These are phyloP conservation scores for Elongisporangium undulatum DNA, from an alignment of 352 stramenopile genomes.

Conservation along the genomic window DNA sequence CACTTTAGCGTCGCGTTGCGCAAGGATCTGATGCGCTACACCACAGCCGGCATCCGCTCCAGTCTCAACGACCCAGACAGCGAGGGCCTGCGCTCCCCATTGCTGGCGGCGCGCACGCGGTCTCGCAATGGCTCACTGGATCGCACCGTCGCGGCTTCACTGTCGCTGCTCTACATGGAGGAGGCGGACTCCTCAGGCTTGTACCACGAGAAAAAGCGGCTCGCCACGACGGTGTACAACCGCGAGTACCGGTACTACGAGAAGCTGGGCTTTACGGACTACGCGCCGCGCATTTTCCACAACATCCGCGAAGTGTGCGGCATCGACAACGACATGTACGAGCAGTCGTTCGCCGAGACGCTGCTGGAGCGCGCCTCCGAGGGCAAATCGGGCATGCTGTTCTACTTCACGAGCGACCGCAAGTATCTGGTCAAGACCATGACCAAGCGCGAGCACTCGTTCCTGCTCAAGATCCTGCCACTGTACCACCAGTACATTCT, in stretches of 20 bases:
- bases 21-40: constrained; percentile 86
- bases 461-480: constrained; percentile 74
- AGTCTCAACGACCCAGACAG: constrained; percentile 59
- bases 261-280: constrained; percentile 86
- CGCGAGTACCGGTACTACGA: constrained; percentile 81
- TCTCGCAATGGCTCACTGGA: constrained; percentile 34
- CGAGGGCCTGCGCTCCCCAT: constrained; percentile 38
- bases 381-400: constrained; percentile 85
- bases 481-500: constrained; percentile 85
- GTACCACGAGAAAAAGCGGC: constrained; percentile 81
- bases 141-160: constrained; percentile 28
- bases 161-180: constrained; percentile 63
- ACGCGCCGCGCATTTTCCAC: constrained; percentile 79
- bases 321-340: constrained; percentile 72
- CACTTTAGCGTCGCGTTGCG: constrained; percentile 76
- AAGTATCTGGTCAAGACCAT: constrained; percentile 88
- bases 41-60: constrained; percentile 74
- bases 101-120: constrained; percentile 25
- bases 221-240: constrained; percentile 82
- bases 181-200: constrained; percentile 44
- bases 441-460: constrained; percentile 85
- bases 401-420: constrained; percentile 86
- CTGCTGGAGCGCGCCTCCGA: constrained; percentile 76
- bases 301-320: constrained; percentile 79
- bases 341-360: constrained; percentile 83